Evolutionary conservation across 345 rosid genomes (phyloP), one percentile per base, ranked within the genome.

Genomic region (Populus simonii): DNA sequence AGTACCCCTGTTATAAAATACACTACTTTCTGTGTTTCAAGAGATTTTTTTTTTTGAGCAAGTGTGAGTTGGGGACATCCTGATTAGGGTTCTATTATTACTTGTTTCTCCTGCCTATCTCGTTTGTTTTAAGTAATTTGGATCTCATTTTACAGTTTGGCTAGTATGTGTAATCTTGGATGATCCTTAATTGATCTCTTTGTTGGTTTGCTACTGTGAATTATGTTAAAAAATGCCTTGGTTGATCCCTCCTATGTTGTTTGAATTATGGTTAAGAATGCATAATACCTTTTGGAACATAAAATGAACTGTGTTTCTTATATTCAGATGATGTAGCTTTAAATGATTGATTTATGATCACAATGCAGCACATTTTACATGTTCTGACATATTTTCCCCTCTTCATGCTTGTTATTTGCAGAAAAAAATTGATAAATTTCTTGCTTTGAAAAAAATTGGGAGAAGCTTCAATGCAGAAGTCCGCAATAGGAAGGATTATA

Each of bases 401-500:
- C 57, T 13, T 29, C 72, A 10, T 81, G 59, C 81, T 51, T 87
- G 73, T 75, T 67, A 25, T 66, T 55, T 85, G 84, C 86, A 96
- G 99, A 86, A 86, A 80, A 92, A 80, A 80, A 92, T 96, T 72
- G 87, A 91, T 72, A 93, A 91, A 87, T 96, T 96, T 87, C 84
- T 96, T 71, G 79, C 87, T 35, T 86, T 92, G 80, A 96, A 92
- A 78, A 90, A 84, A 83, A 83, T 88, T 78, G 99, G 99, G 61
- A 94, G 91, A 82, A 94, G 99, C 80, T 96, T 94, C 87, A 96
- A 94, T 85, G 88, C 93, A 16, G 99, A 96, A 83, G 98, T 96
- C 47, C 89, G 98, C 66, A 94, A 94, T 88, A 91, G 89, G 78
- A 96, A 96, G 85, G 98, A 92, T 78, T 96, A 96, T 74, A 85